Percentiles rank a stretch among this genome's conserved stretches.
Evolutionary conservation across 2,329 filamentous ascomycete genomes (phyloP).

Genomic region (Penicillium italicum): DNA sequence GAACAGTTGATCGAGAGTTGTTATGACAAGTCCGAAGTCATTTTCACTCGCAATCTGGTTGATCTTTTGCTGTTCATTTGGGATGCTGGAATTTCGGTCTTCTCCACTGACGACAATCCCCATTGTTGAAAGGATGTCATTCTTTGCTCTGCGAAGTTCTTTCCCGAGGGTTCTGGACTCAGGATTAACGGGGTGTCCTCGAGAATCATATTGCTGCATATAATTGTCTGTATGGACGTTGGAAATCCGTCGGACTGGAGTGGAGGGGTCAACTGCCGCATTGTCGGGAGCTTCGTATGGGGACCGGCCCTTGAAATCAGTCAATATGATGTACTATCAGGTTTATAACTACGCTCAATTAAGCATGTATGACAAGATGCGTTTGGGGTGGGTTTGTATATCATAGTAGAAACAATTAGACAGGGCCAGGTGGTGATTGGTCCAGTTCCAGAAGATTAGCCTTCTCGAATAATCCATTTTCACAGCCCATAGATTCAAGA

Average conservation of each 20-base stretch:
- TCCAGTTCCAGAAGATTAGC: not conserved
- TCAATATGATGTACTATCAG: conserved; percentile 17
- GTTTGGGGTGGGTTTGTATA: not conserved
- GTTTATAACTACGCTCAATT: not conserved
- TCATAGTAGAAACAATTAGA: not conserved
- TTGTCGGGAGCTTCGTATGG: conserved; percentile 44
- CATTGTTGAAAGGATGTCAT: conserved; percentile 50
- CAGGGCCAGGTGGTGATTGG: not conserved
- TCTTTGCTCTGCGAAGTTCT: conserved; percentile 47
- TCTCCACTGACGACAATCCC: conserved; percentile 47
- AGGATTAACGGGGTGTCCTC: conserved; percentile 47
- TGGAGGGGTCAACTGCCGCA: conserved; percentile 19
- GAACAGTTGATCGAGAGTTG: conserved; percentile 41
- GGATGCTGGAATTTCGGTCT: conserved; percentile 33
- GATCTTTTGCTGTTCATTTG: conserved; percentile 39
- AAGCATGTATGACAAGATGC: not conserved
- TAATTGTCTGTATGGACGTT: conserved; percentile 41
- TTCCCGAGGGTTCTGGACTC: conserved; percentile 40
- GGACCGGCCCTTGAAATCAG: conserved; percentile 41
- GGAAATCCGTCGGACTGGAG: conserved; percentile 23
- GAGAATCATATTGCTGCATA: conserved; percentile 47
- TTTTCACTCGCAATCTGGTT: conserved; percentile 41
- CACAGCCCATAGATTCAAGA: not conserved
- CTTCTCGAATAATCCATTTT: not conserved
- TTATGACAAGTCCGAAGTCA: conserved; percentile 42